Percentiles rank a stretch among this genome's conserved stretches.
These are phyloP conservation scores for Fremontodendron californicum DNA, from an alignment of 345 rosid genomes.

Conservation along the genomic window DNA sequence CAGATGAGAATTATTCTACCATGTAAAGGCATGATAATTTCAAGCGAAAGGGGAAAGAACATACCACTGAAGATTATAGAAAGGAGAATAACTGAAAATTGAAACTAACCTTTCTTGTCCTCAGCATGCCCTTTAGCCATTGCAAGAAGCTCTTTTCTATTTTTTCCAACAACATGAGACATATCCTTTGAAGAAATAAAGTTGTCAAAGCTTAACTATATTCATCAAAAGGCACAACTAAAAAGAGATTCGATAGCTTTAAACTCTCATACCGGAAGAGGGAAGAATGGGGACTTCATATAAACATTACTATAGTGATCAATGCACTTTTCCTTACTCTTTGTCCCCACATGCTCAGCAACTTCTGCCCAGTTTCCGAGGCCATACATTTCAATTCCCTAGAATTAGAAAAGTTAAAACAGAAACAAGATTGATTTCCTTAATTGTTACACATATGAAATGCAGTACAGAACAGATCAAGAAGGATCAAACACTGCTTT, in stretches of 20 bases:
- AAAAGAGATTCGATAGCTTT: constrained; percentile 1
- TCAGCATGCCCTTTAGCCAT: constrained; percentile 89
- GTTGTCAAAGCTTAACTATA: neutral
- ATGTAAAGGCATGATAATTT: neutral
- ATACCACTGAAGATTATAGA: neutral
- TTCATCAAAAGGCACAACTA: neutral
- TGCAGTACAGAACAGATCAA: neutral
- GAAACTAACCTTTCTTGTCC: constrained; percentile 73
- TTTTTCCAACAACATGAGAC: constrained; percentile 95
- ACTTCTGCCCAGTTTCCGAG: constrained; percentile 95
- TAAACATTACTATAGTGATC: constrained; percentile 72
- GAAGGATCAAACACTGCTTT: neutral
- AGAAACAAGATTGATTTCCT: constrained; percentile 3
- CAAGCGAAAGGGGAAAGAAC: constrained; percentile 7
- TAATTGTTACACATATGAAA: constrained; percentile 8
- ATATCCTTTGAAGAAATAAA: constrained; percentile 53
- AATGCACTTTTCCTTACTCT: constrained; percentile 83
- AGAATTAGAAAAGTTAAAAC: constrained; percentile 13
- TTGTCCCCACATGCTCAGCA: constrained; percentile 97
- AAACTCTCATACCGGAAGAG: constrained; percentile 68
- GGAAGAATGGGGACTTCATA: constrained; percentile 80
- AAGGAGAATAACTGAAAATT: neutral
- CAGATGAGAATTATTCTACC: too few species aligned
- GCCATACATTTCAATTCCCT: constrained; percentile 99
- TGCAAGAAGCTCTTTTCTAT: constrained; percentile 89